phyloP scores from a whole-genome alignment of 305 asterid genomes.

The Fraxinus angustifolia region DNA sequence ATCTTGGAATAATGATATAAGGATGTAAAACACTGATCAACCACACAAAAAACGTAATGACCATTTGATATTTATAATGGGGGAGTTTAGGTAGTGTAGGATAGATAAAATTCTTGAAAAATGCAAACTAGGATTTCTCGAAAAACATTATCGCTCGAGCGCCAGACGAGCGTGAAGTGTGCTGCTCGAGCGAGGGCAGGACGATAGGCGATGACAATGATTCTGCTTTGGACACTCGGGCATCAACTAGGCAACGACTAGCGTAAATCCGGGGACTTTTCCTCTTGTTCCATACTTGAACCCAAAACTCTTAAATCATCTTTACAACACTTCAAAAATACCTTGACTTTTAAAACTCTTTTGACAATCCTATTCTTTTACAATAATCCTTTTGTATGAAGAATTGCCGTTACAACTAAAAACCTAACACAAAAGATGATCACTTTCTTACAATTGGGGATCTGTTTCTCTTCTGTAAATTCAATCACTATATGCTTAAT shows the following conservation, averaged over 20 bases:
- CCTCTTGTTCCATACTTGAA: background rate
- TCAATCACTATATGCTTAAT: background rate
- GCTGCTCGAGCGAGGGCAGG: background rate
- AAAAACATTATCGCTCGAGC: background rate
- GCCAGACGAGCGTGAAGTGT: background rate
- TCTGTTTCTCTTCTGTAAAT: background rate
- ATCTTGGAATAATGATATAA: background rate
- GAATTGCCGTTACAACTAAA: background rate
- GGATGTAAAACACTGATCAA: background rate
- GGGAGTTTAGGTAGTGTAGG: background rate
- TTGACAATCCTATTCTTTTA: background rate
- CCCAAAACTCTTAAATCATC: background rate
- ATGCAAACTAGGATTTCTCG: background rate
- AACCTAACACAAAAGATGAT: background rate
- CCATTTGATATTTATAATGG: background rate
- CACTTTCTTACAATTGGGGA: background rate
- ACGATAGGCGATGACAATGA: background rate
- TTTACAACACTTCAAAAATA: no score
- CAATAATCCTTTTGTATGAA: no score
- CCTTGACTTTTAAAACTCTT: background rate
- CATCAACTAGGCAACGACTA: no score
- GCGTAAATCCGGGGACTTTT: background rate
- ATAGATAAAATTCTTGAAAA: background rate
- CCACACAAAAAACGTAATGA: background rate
- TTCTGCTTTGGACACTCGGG: no score